Conservation (phyloP, 2,329 filamentous ascomycete genomes). For the Beauveria sp. region DNA sequence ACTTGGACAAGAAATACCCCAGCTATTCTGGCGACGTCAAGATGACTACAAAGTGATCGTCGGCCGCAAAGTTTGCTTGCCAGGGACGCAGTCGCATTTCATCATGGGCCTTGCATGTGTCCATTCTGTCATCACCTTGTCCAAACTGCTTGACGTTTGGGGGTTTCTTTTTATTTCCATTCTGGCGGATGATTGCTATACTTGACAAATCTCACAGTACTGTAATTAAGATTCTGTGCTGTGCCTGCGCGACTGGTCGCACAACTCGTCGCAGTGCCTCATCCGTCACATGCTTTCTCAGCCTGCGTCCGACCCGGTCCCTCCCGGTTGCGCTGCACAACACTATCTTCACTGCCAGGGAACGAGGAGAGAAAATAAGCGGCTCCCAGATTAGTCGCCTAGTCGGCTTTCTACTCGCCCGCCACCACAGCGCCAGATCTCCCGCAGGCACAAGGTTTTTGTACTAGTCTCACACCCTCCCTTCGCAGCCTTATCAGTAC, state of each 20-base stretch:
- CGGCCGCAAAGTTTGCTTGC: background rate
- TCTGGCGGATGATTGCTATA: too few species aligned
- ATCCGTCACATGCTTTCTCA: slow-evolving; percentile 2
- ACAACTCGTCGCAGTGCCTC: background rate
- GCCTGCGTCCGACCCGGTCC: slow-evolving; percentile 4
- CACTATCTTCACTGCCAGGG: background rate
- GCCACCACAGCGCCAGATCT: background rate
- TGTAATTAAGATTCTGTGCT: too few species aligned
- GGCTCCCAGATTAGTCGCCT: background rate
- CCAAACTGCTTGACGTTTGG: too few species aligned
- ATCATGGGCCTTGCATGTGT: background rate
- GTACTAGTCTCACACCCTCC: slow-evolving; percentile 2
- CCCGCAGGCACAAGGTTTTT: background rate
- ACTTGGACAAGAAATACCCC: too few species aligned
- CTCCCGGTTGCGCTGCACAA: background rate
- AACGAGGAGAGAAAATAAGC: background rate
- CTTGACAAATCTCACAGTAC: too few species aligned
- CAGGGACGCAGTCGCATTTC: background rate
- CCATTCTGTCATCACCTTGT: background rate
- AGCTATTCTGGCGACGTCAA: background rate
- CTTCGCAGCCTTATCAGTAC: slow-evolving; percentile 12
- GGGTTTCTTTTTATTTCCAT: too few species aligned
- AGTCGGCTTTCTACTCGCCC: background rate
- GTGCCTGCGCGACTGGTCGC: too few species aligned
- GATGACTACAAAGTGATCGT: background rate